Evolutionary conservation across 176 grass and related monocot genomes (phyloP).

Genomic region (Miscanthus lutarioriparius): DNA sequence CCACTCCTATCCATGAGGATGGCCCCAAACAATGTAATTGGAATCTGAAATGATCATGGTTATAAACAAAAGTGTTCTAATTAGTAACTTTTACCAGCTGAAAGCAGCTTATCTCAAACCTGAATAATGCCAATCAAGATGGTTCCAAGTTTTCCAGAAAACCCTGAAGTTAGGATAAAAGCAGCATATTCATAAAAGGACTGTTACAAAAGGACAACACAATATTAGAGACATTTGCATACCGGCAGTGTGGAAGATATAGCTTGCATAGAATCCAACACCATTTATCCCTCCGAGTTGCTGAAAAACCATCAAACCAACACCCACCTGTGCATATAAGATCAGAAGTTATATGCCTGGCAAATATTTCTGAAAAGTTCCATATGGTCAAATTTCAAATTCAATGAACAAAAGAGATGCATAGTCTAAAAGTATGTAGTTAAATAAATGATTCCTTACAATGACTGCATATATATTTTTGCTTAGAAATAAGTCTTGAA

Average conservation of each 20-base stretch:
- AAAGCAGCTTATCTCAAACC: constrained; percentile 42
- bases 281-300: constrained; percentile 78
- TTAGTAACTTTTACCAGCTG: constrained; percentile 14
- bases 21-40: constrained; percentile 67
- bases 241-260: constrained; percentile 65
- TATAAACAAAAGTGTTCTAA: constrained; percentile 46
- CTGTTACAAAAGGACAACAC: constrained; percentile 16
- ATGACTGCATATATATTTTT: constrained; percentile 58
- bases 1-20: constrained; percentile 80
- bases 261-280: constrained; percentile 67
- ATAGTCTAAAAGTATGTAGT: constrained; percentile 9
- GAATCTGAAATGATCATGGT: constrained; percentile 62
- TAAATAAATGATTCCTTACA: constrained; percentile 55
- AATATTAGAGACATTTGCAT: constrained; percentile 9
- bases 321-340: constrained; percentile 50
- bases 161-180: constrained; percentile 47
- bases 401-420: not conserved
- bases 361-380: not conserved
- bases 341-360: not conserved
- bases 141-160: constrained; percentile 65
- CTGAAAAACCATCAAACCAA: constrained; percentile 71
- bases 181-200: constrained; percentile 27
- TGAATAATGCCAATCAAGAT: constrained; percentile 69
- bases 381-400: constrained; percentile 18
- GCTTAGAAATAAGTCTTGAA: constrained; percentile 60